Evolutionary conservation across 2,329 filamentous ascomycete species (phyloP).

Genomic region (Nigrograna mackinnonii): DNA sequence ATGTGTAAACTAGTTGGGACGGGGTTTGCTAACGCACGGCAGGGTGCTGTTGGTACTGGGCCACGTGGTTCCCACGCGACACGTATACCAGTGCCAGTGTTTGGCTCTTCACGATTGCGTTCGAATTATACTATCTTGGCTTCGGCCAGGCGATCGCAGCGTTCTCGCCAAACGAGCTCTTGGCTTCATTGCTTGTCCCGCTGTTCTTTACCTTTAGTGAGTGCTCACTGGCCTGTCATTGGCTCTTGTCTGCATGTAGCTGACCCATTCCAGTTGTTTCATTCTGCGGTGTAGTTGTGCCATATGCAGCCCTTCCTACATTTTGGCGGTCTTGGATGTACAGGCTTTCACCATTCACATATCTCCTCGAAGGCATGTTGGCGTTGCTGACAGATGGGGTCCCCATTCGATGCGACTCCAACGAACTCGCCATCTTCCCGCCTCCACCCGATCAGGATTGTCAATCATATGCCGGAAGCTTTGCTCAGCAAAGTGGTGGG

Average conservation of each 20-base stretch:
- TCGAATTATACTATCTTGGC: conserved; percentile 67
- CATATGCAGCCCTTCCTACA: conserved; percentile 61
- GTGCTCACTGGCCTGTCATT: conserved; percentile 1
- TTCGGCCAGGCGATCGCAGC: conserved; percentile 71
- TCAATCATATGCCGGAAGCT: conserved; percentile 60
- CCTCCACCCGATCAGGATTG: conserved; percentile 65
- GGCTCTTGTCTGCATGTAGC: not conserved
- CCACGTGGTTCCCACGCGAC: conserved; percentile 56
- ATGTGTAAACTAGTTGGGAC: not conserved
- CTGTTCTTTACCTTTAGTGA: conserved; percentile 66
- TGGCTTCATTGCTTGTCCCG: conserved; percentile 69
- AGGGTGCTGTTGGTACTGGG: conserved; percentile 54
- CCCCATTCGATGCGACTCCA: conserved; percentile 57
- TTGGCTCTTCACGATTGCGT: conserved; percentile 68
- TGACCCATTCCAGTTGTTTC: conserved; percentile 54
- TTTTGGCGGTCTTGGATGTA: conserved; percentile 64
- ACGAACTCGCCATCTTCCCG: conserved; percentile 64
- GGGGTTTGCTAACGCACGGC: conserved; percentile 9
- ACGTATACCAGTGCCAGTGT: conserved; percentile 64
- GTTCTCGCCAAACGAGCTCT: conserved; percentile 66
- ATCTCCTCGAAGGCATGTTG: conserved; percentile 66
- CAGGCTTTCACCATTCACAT: conserved; percentile 67
- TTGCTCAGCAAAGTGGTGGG: conserved; percentile 59
- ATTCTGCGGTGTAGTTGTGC: conserved; percentile 77
- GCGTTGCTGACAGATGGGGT: conserved; percentile 59